These are phyloP conservation scores for Globisporangium megalacanthum DNA, from an alignment of 352 stramenopile species.

Conservation along the genomic window DNA sequence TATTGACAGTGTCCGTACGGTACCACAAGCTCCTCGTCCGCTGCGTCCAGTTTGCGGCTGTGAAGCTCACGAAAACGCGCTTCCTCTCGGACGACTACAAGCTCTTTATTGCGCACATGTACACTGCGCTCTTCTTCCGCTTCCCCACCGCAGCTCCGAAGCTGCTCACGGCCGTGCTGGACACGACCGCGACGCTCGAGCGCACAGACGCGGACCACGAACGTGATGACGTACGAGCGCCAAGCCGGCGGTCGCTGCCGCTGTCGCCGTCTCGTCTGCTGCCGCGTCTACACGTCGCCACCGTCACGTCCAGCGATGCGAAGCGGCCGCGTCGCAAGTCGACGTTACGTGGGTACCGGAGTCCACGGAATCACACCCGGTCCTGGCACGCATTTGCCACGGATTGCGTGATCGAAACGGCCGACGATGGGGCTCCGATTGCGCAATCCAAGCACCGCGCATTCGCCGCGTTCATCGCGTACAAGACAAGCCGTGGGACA, in stretches of 20 bases:
- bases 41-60: constrained; percentile 48
- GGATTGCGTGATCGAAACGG: constrained; percentile 7
- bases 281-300: neutral
- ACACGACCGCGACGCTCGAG: constrained; percentile 55
- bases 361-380: constrained; percentile 39
- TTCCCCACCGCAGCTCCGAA: constrained; percentile 43
- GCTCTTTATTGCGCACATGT: constrained; percentile 70
- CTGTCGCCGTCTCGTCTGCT: constrained; percentile 7
- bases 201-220: constrained; percentile 3
- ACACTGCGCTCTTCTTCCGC: constrained; percentile 59
- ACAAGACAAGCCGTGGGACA: constrained; percentile 40
- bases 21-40: constrained; percentile 57
- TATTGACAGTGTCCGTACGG: constrained; percentile 38
- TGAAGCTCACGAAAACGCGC: constrained; percentile 58
- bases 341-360: constrained; percentile 31
- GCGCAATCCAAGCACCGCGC: constrained; percentile 41
- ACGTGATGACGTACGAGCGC: neutral
- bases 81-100: constrained; percentile 70
- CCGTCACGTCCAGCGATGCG: neutral
- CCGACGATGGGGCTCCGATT: constrained; percentile 10
- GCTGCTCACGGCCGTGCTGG: constrained; percentile 46
- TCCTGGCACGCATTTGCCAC: constrained; percentile 61
- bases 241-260: neutral
- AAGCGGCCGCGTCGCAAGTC: constrained; percentile 12
- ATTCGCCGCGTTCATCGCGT: constrained; percentile 40